Evolutionary conservation across 1,284 basidiomycete genomes (phyloP), one percentile per base, ranked within the genome.

Genomic region (Sutorius eximius): DNA sequence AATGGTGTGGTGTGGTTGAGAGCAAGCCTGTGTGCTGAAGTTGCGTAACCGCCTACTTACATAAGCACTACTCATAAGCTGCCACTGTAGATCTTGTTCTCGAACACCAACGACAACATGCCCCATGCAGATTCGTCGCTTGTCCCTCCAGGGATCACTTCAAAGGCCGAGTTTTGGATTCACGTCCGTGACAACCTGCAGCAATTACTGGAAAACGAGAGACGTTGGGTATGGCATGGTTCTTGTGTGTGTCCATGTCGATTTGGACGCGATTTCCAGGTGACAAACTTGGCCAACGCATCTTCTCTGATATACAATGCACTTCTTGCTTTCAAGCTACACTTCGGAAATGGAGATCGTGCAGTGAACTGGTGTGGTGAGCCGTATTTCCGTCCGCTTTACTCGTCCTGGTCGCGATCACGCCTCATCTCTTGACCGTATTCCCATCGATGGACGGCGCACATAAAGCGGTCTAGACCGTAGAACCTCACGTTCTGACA

Each of bases 311-410:
- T 95, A 45, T 95, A 85, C 74, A 85, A 86, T 67, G 80, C 90
- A 13, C 80, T 93, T 45, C 77, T 82, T 42, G 85, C 82, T 4
- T 91, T 87, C 57, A 75, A 78, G 18, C 67, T 78, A 30, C 73
- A 85, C 62, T 94, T 93, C 67, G 91, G 91, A 30, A 61, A 69
- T 37, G 79, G 73, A 5, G 75, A 77, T 53, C 80, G 79, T 64
- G 82, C 87, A 6, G 91, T 95, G 24, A 95, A 94, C 66, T 95
- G 93, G 93, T 87, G 86, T 77, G 93, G 92, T 93, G 63, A 74
- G 66, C 45, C 32, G 83, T 73, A 30, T 36, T 29, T 51, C 24
- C 40, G 5, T 40, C 38, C 33, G 32, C 45, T 22, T 32, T 38
- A 18, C 18, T 54, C 32, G 20, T 29, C 42, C 43, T 41, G 30